Conservation (phyloP, 306 rosid species). For the Glycine soja region DNA sequence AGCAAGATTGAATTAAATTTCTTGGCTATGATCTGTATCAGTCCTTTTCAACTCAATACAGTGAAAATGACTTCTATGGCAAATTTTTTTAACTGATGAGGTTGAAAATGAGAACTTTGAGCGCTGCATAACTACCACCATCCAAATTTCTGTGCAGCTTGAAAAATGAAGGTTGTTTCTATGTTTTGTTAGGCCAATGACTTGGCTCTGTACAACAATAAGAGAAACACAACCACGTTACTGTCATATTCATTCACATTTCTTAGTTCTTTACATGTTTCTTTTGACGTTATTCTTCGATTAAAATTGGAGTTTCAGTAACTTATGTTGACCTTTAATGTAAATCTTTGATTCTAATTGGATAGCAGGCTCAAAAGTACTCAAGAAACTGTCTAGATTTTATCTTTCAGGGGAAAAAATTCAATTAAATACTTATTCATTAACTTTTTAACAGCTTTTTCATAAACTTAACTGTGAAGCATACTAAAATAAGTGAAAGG, state of each 20-base stretch:
- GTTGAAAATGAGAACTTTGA: background rate
- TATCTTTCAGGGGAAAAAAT: background rate
- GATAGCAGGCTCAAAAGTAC: no score
- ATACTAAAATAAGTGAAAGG: background rate
- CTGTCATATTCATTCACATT: slow-evolving; percentile 8
- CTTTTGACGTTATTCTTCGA: background rate
- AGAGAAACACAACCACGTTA: background rate
- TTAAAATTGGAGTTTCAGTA: background rate
- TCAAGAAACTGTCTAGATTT: no score
- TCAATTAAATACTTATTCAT: background rate
- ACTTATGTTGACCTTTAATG: background rate
- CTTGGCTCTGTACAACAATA: background rate
- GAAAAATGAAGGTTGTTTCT: background rate
- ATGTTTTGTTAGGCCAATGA: background rate
- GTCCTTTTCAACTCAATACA: background rate
- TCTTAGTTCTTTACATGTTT: no score
- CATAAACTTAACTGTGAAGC: background rate
- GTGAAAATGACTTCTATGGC: background rate
- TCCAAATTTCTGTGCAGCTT: background rate
- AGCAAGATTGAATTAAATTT: background rate
- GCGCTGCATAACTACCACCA: background rate
- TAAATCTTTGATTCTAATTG: no score
- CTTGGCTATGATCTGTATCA: background rate
- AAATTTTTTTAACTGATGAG: background rate
- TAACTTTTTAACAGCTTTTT: background rate